Percentiles rank a stretch among this genome's conserved stretches.
phyloP scores from a whole-genome alignment of 257 asterid species.

The Prunella vulgaris region DNA sequence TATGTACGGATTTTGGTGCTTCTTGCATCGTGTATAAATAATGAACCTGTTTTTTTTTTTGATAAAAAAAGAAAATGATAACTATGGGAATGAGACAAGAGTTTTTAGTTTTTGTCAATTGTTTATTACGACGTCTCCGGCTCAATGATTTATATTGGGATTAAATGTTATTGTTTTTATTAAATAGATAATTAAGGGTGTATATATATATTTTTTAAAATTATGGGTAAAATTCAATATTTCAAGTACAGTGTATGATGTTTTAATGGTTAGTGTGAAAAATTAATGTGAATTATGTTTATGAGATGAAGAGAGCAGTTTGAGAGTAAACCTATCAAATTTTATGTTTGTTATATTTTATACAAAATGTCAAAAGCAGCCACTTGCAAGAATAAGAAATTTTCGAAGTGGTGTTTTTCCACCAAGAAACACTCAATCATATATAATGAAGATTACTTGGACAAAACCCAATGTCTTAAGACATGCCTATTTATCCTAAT shows the following conservation, averaged over 20 bases:
- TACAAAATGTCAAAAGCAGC: too few relatives aligned
- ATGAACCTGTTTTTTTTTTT: neutral
- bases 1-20: conserved; percentile 20
- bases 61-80: neutral
- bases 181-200: too few relatives aligned
- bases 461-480: conserved; percentile 21
- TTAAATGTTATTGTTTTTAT: too few relatives aligned
- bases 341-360: too few relatives aligned
- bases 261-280: too few relatives aligned
- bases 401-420: neutral
- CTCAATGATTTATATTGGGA: too few relatives aligned
- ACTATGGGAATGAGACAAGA: neutral
- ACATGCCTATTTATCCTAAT: conserved; percentile 22
- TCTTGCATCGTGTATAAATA: neutral
- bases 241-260: too few relatives aligned
- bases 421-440: conserved; percentile 16
- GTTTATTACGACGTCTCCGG: neutral
- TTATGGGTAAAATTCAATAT: too few relatives aligned
- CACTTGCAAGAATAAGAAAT: neutral
- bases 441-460: conserved; percentile 13
- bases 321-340: too few relatives aligned
- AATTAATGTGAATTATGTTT: too few relatives aligned
- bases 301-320: too few relatives aligned
- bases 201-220: too few relatives aligned
- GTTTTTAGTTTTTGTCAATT: neutral